A percentile compares a stretch with the other conserved stretches of the same genome.
phyloP scores from a whole-genome alignment of 1,139 yeast genomes.

The Pichia kudriavzevii region DNA sequence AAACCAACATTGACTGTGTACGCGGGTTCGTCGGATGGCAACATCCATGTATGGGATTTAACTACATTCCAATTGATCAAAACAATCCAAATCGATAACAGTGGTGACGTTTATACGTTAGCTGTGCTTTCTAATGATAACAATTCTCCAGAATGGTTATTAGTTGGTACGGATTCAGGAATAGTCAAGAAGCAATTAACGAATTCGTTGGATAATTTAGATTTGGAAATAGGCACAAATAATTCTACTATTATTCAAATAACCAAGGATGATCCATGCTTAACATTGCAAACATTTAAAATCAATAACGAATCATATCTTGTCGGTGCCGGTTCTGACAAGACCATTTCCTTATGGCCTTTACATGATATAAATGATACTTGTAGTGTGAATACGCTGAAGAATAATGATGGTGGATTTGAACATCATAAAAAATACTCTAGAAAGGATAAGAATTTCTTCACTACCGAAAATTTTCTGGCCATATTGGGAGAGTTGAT shows the following conservation, averaged over 20 bases:
- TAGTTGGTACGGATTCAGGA: slow-evolving; percentile 49
- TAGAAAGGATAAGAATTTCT: slow-evolving; percentile 5
- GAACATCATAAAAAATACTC: too few relatives aligned
- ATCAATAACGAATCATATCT: slow-evolving; percentile 27
- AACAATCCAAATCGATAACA: slow-evolving; percentile 41
- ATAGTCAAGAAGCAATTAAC: slow-evolving; percentile 47
- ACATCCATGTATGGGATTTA: slow-evolving; percentile 75
- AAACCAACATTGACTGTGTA: slow-evolving; percentile 47
- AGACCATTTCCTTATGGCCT: slow-evolving; percentile 55
- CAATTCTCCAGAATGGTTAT: slow-evolving; percentile 31
- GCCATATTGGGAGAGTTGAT: slow-evolving; percentile 55
- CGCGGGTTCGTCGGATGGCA: slow-evolving; percentile 71
- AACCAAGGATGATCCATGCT: slow-evolving; percentile 19
- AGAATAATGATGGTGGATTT: slow-evolving; percentile 27
- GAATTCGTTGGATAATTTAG: slow-evolving; percentile 30
- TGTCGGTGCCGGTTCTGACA: slow-evolving; percentile 54
- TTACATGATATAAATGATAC: slow-evolving; percentile 25
- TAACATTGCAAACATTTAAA: slow-evolving; percentile 22
- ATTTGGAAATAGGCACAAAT: slow-evolving; percentile 29
- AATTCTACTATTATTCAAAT: slow-evolving; percentile 6
- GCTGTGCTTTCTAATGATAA: slow-evolving; percentile 39
- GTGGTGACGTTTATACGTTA: slow-evolving; percentile 44
- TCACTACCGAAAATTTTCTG: slow-evolving; percentile 53
- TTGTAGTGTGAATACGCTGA: slow-evolving; percentile 20
- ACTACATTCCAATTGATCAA: slow-evolving; percentile 68